phyloP scores from a whole-genome alignment of 2,329 filamentous ascomycete genomes.

The Beauveria caledonica region DNA sequence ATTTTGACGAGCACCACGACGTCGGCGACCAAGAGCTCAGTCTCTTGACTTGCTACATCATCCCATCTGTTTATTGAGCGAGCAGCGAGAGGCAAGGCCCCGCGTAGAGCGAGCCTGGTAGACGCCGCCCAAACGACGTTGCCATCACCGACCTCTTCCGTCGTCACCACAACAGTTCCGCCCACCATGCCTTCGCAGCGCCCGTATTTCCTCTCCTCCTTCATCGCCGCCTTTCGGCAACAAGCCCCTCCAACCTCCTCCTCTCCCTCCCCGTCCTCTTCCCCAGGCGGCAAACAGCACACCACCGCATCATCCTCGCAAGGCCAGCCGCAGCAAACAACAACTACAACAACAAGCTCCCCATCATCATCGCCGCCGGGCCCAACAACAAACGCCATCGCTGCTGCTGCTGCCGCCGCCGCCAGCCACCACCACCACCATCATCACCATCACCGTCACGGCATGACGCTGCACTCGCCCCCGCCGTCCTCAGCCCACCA shows the following conservation, averaged over 20 bases:
- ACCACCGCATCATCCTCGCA: conserved; percentile 13
- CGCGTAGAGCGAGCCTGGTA: background rate
- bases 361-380: background rate
- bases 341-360: background rate
- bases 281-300: conserved; percentile 18
- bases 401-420: background rate
- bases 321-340: background rate
- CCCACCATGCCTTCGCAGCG: conserved; percentile 42
- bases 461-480: conserved; percentile 21
- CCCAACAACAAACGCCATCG: background rate
- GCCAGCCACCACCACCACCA: conserved; percentile 7
- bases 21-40: background rate
- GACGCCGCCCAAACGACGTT: background rate
- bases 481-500: background rate
- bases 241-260: conserved; percentile 31
- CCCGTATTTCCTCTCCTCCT: conserved; percentile 48
- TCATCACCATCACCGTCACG: conserved; percentile 13
- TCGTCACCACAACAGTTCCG: background rate
- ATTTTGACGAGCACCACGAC: background rate
- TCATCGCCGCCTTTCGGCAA: conserved; percentile 47
- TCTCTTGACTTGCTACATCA: background rate
- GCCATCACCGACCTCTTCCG: background rate
- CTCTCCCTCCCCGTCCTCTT: background rate
- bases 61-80: no score
- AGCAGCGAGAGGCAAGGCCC: background rate